These are phyloP conservation scores for Lipomyces spencermartinsiae DNA, from an alignment of 805 yeast species.

Conservation along the genomic window DNA sequence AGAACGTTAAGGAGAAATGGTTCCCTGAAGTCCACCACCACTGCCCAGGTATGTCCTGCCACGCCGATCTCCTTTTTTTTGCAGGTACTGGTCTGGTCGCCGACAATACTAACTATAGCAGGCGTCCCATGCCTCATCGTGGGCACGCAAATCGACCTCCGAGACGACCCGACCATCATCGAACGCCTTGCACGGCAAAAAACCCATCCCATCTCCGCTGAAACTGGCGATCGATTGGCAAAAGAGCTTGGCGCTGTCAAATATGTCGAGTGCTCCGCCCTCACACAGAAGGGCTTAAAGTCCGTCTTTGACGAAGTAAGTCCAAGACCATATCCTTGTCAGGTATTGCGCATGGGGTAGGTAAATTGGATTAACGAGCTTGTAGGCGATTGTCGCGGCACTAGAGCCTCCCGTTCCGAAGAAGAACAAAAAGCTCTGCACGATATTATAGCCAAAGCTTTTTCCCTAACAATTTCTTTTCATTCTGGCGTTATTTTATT, in stretches of 20 bases:
- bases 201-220: slow-evolving; percentile 81
- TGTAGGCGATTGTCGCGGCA: slow-evolving; percentile 91
- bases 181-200: slow-evolving; percentile 91
- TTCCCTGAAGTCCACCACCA: slow-evolving; percentile 98
- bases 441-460: slow-evolving; percentile 23
- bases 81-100: too few relatives aligned
- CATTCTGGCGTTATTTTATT: slow-evolving; percentile 1
- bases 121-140: slow-evolving; percentile 97
- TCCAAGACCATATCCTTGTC: neutral
- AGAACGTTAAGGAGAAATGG: slow-evolving; percentile 98
- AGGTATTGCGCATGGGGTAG: neutral
- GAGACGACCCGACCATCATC: slow-evolving; percentile 89
- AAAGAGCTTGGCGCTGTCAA: slow-evolving; percentile 94
- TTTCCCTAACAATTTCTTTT: neutral
- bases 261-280: slow-evolving; percentile 96
- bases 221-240: slow-evolving; percentile 91
- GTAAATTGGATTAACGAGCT: neutral
- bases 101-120: neutral
- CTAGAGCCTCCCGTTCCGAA: slow-evolving; percentile 94
- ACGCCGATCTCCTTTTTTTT: neutral
- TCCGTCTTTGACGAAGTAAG: slow-evolving; percentile 88
- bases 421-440: slow-evolving; percentile 59
- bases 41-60: slow-evolving; percentile 61
- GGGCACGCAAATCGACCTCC: slow-evolving; percentile 94
- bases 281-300: slow-evolving; percentile 95